These are phyloP conservation scores for Mycena indigotica DNA, from an alignment of 768 basidiomycete genomes.

Conservation along the genomic window DNA sequence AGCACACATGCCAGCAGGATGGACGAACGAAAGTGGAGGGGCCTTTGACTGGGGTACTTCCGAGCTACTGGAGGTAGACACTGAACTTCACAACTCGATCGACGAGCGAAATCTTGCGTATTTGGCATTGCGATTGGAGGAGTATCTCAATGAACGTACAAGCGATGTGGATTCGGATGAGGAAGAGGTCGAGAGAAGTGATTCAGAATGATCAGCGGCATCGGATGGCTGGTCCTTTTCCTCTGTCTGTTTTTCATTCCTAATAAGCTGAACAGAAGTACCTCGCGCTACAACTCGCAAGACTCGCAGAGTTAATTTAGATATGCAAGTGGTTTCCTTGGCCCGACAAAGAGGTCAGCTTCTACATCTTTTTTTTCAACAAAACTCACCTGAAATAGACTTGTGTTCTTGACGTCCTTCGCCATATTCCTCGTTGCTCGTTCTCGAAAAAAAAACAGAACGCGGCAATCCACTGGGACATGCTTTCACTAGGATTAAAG, in stretches of 20 bases:
- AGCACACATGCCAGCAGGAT: neutral
- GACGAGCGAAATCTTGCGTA: neutral
- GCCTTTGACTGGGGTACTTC: neutral
- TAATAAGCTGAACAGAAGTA: too few species aligned
- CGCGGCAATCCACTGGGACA: conserved; percentile 15
- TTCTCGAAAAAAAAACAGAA: conserved; percentile 4
- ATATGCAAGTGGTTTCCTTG: neutral
- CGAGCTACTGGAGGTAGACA: neutral
- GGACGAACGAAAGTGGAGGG: neutral
- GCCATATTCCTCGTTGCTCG: neutral
- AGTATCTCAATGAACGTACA: neutral
- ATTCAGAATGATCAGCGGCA: neutral
- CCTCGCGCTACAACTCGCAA: neutral
- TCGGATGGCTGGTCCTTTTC: neutral
- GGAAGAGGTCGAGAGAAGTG: neutral
- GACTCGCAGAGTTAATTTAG: neutral
- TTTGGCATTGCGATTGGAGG: neutral
- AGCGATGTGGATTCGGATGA: neutral
- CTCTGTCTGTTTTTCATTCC: neutral
- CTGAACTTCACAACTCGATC: neutral
- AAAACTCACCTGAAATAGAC: neutral
- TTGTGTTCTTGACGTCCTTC: neutral
- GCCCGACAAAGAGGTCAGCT: neutral
- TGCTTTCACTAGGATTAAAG: conserved; percentile 14
- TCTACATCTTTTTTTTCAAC: neutral